A percentile compares a stretch with the other conserved stretches of the same genome.
Evolutionary conservation across 2,329 filamentous ascomycete genomes (phyloP).

Genomic region (Beauveria brongniartii): DNA sequence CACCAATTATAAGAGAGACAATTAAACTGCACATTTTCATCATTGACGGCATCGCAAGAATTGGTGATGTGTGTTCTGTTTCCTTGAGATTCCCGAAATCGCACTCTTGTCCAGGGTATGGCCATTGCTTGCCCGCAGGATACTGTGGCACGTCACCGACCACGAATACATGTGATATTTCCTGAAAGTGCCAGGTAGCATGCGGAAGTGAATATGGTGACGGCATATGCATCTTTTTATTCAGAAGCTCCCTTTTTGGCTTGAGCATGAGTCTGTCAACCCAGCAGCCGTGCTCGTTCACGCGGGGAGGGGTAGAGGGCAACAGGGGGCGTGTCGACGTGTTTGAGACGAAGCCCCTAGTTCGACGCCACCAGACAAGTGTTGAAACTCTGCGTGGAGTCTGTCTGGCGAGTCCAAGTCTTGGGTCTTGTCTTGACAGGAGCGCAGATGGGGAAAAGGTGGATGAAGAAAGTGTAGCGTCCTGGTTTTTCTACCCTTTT

Average conservation of each 20-base stretch:
- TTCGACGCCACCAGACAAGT: slow-evolving; percentile 4
- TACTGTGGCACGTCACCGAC: background rate
- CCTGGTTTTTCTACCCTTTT: no score
- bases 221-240: background rate
- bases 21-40: no score
- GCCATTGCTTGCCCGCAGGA: no score
- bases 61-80: no score
- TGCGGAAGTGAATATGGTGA: background rate
- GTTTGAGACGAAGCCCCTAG: slow-evolving; percentile 10
- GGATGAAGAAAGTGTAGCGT: no score
- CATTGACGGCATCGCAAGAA: no score
- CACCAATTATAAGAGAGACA: no score
- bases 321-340: background rate
- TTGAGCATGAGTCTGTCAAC: no score
- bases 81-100: no score
- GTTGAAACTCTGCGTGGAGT: background rate
- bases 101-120: no score
- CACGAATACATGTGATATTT: background rate
- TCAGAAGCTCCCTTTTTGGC: background rate
- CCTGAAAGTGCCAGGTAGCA: background rate
- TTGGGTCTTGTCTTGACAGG: background rate
- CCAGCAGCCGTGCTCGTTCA: background rate
- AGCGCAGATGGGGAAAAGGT: background rate
- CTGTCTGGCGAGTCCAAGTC: background rate
- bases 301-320: background rate